A percentile compares a stretch with the other conserved stretches of the same genome.
These are phyloP conservation scores for Fusarium sp. DNA, from an alignment of 2,329 filamentous ascomycete species.

Conservation along the genomic window DNA sequence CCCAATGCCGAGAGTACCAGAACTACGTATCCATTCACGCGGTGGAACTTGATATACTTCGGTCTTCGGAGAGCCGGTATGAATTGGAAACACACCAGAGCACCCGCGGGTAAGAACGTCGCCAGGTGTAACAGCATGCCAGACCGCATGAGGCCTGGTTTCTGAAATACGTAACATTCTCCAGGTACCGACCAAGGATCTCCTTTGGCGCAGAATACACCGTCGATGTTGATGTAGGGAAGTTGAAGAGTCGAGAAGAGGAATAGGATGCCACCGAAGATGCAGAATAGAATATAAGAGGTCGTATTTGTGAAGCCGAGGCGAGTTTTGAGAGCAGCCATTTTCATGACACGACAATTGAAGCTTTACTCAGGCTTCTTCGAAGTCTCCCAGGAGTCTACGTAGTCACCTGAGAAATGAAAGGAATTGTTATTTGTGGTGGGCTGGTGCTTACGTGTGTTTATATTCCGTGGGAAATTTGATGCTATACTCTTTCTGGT, in stretches of 20 bases:
- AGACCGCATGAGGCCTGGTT: constrained; percentile 1
- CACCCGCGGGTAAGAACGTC: constrained; percentile 9
- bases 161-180: constrained; percentile 13
- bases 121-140: constrained; percentile 5
- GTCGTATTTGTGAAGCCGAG: constrained; percentile 4
- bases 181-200: not conserved
- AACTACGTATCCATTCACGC: constrained; percentile 3
- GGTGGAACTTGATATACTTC: not conserved
- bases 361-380: not conserved
- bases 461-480: not conserved
- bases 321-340: not conserved
- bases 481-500: not conserved
- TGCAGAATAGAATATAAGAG: not conserved
- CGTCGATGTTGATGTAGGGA: constrained; percentile 4
- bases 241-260: constrained; percentile 15
- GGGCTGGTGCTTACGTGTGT: not conserved
- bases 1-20: not conserved
- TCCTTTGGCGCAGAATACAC: constrained; percentile 3
- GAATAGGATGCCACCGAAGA: not conserved
- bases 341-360: not conserved
- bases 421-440: not conserved
- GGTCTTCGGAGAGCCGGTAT: not conserved
- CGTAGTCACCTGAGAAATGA: rapidly evolving
- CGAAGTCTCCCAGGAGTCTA: not conserved
- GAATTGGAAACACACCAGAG: constrained; percentile 19